A percentile compares a stretch with the other conserved stretches of the same genome.
Conservation (phyloP, 2,329 filamentous ascomycete genomes). For the Trichocomaceae sp. region DNA sequence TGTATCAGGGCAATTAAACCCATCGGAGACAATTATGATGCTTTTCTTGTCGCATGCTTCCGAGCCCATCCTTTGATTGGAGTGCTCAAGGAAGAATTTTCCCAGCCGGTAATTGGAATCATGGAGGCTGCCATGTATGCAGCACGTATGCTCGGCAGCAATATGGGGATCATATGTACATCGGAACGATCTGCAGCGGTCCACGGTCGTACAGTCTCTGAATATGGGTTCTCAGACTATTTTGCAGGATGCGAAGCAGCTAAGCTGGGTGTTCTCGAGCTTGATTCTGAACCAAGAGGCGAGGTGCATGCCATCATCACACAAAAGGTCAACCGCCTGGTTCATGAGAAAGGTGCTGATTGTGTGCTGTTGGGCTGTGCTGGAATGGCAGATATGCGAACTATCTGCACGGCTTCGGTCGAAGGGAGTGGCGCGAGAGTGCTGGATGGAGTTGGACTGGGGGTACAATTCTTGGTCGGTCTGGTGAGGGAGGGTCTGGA, state of each 20-base stretch:
- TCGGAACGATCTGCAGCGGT: conserved; percentile 6
- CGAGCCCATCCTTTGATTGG: conserved; percentile 72
- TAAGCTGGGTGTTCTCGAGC: conserved; percentile 10
- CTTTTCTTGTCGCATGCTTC: conserved; percentile 79
- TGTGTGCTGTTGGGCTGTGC: conserved; percentile 9
- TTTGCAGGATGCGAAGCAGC: conserved; percentile 10
- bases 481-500: conserved; percentile 7
- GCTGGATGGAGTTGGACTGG: conserved; percentile 10
- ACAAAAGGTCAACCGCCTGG: conserved; percentile 6
- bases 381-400: conserved; percentile 9
- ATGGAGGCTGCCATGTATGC: conserved; percentile 48
- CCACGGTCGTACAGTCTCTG: conserved; percentile 5
- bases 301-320: conserved; percentile 5
- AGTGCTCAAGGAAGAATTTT: conserved; percentile 46
- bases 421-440: conserved; percentile 6
- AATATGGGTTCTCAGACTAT: conserved; percentile 9
- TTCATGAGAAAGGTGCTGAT: conserved; percentile 10
- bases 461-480: conserved; percentile 6
- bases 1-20: conserved; percentile 37
- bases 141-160: conserved; percentile 42
- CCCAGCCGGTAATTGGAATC: conserved; percentile 43
- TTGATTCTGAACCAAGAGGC: conserved; percentile 5
- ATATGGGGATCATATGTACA: conserved; percentile 9
- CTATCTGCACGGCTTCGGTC: conserved; percentile 1
- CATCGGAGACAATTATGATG: conserved; percentile 51